Evolutionary conservation across 1,284 basidiomycete genomes (phyloP).

Genomic region (Porphyrellus sp.): DNA sequence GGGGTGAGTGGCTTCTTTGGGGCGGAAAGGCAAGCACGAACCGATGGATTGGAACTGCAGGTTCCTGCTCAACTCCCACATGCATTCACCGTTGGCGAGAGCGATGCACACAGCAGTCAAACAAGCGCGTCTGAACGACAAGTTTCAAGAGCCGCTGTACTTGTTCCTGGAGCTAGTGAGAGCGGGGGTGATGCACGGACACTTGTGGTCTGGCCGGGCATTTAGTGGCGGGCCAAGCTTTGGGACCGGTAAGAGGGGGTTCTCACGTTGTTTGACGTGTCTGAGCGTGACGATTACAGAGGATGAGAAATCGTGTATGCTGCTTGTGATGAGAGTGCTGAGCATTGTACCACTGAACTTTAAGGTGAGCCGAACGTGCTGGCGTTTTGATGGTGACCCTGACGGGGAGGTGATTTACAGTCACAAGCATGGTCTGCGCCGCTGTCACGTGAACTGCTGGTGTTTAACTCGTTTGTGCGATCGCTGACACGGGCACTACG

Average conservation of each 20-base stretch:
- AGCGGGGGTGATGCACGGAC: constrained; percentile 93
- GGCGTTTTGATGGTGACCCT: constrained; percentile 3
- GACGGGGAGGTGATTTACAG: constrained; percentile 38
- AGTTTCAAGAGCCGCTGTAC: constrained; percentile 96
- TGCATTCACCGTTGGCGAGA: constrained; percentile 85
- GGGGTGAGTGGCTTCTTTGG: constrained; percentile 53
- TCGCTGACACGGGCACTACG: constrained; percentile 87
- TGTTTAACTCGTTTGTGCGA: constrained; percentile 97
- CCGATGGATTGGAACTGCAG: constrained; percentile 39
- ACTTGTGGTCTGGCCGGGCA: constrained; percentile 83
- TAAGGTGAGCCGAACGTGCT: constrained; percentile 56
- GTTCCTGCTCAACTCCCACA: constrained; percentile 86
- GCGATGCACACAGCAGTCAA: constrained; percentile 85
- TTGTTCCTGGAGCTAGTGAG: constrained; percentile 90
- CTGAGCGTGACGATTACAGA: constrained; percentile 45
- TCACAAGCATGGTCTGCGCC: constrained; percentile 90
- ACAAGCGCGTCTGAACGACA: constrained; percentile 85
- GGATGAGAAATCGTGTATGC: constrained; percentile 87
- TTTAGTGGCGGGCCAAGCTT: constrained; percentile 96
- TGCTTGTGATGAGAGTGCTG: constrained; percentile 94
- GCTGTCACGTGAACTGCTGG: constrained; percentile 90
- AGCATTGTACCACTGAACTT: constrained; percentile 92
- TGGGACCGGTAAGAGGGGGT: constrained; percentile 64
- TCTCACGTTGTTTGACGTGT: constrained; percentile 20
- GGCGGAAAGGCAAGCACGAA: constrained; percentile 2